phyloP scores from a whole-genome alignment of 257 asterid species.

The Ocimum tenuiflorum region DNA sequence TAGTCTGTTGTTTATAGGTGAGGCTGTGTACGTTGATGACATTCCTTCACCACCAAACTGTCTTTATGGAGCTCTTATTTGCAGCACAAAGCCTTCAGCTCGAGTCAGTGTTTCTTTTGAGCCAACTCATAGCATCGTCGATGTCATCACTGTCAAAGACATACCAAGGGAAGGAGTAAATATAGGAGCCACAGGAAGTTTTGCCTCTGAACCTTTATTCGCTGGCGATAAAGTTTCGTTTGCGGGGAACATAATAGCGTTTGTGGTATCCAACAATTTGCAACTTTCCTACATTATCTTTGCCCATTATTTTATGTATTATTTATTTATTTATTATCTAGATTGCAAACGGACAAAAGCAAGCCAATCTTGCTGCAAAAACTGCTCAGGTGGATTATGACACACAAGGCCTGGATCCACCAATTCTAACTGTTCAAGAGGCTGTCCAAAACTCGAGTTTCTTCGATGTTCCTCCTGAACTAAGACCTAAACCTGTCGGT shows the following conservation, averaged over 20 bases:
- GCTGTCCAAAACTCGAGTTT: conserved; percentile 57
- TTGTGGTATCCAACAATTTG: conserved; percentile 8
- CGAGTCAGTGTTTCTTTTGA: conserved; percentile 17
- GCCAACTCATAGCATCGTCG: background rate
- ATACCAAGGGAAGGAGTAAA: conserved; percentile 15
- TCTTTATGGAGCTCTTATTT: conserved; percentile 12
- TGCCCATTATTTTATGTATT: too few relatives aligned
- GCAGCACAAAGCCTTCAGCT: conserved; percentile 18
- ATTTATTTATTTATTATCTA: background rate
- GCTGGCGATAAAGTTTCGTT: conserved; percentile 3
- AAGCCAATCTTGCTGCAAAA: conserved; percentile 56
- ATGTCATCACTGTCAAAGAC: conserved; percentile 16
- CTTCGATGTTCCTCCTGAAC: conserved; percentile 36
- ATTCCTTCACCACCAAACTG: conserved; percentile 19
- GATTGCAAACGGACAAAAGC: conserved; percentile 56
- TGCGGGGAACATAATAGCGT: conserved; percentile 15
- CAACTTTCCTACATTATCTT: too few relatives aligned
- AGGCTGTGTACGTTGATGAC: conserved; percentile 19
- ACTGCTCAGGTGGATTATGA: conserved; percentile 49
- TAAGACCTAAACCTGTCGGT: conserved; percentile 42
- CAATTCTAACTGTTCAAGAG: conserved; percentile 66
- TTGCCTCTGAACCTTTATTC: conserved; percentile 12
- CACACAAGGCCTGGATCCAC: conserved; percentile 42
- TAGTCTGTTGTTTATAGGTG: conserved; percentile 3
- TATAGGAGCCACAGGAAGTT: background rate